A percentile compares a stretch with the other conserved stretches of the same genome.
Evolutionary conservation across 495 filamentous ascomycete genomes (phyloP).

Genomic region (Cudoniella acicularis): DNA sequence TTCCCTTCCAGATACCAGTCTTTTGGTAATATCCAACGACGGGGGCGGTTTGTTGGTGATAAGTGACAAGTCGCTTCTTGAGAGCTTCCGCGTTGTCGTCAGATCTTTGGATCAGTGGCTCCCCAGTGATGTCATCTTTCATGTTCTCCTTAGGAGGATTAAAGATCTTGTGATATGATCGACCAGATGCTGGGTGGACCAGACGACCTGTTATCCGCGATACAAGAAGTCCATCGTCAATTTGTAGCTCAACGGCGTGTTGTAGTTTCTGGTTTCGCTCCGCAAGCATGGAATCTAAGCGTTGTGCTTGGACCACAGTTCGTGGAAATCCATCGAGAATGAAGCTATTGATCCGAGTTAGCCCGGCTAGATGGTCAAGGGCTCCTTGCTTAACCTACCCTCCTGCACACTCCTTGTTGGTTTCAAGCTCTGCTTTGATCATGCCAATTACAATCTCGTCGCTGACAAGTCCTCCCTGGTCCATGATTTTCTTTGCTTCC

Average conservation of each 20-base stretch:
- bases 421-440: conserved; percentile 95
- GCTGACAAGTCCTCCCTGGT: conserved; percentile 92
- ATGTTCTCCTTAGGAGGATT: conserved; percentile 93
- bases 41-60: conserved; percentile 89
- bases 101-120: conserved; percentile 91
- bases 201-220: conserved; percentile 95
- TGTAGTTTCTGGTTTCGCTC: conserved; percentile 73
- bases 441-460: conserved; percentile 99
- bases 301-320: conserved; percentile 90
- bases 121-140: conserved; percentile 96
- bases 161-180: conserved; percentile 96
- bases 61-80: conserved; percentile 89
- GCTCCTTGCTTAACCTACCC: conserved; percentile 57
- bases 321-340: conserved; percentile 98
- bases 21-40: conserved; percentile 95
- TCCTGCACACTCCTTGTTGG: conserved; percentile 92
- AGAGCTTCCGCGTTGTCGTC: conserved; percentile 98
- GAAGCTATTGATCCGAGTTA: conserved; percentile 57
- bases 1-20: conserved; percentile 92
- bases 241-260: conserved; percentile 94
- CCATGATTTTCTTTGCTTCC: conserved; percentile 99
- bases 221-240: conserved; percentile 90
- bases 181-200: conserved; percentile 91
- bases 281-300: conserved; percentile 86
- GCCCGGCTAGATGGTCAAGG: not conserved